phyloP scores from a whole-genome alignment of 805 yeast species.

The Geotrichum ghanense region DNA sequence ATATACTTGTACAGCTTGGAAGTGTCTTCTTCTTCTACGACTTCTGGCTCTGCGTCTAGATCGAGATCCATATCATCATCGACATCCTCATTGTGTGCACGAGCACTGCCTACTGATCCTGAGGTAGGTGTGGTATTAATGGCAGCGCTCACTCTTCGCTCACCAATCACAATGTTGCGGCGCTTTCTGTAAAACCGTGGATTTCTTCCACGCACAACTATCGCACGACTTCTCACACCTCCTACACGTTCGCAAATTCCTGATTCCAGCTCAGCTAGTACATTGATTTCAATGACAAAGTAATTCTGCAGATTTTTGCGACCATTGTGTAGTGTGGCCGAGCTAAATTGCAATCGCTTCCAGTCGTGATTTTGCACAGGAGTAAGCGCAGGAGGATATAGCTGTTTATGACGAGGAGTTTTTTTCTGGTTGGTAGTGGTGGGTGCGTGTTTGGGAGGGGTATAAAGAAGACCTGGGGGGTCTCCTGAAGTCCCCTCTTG shows the following conservation, averaged over 20 bases:
- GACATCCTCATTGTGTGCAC: not conserved
- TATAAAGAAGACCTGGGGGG: not conserved
- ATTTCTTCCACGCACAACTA: conserved; percentile 49
- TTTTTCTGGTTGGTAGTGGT: not conserved
- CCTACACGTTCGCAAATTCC: conserved; percentile 14
- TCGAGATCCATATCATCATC: not conserved
- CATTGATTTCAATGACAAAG: conserved; percentile 12
- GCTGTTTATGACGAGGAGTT: not conserved
- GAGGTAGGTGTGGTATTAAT: not conserved
- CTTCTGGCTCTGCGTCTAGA: not conserved
- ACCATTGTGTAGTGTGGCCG: conserved; percentile 26
- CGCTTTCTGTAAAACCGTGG: conserved; percentile 48
- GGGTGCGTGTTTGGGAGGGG: not conserved
- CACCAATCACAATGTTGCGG: conserved; percentile 35
- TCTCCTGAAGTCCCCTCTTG: not conserved
- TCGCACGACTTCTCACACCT: conserved; percentile 30
- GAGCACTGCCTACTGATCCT: not conserved
- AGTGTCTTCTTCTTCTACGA: conserved; percentile 6
- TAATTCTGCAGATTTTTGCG: conserved; percentile 18
- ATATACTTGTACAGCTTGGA: conserved; percentile 34
- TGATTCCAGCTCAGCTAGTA: conserved; percentile 20
- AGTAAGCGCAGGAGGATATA: not conserved
- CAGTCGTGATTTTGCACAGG: conserved; percentile 10
- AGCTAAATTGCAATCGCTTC: conserved; percentile 23
- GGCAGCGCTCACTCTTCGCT: not conserved